Base-by-base conservation (phyloP, 2,329 filamentous ascomycete genomes). In the Aspergillus pseudoglaucus region DNA sequence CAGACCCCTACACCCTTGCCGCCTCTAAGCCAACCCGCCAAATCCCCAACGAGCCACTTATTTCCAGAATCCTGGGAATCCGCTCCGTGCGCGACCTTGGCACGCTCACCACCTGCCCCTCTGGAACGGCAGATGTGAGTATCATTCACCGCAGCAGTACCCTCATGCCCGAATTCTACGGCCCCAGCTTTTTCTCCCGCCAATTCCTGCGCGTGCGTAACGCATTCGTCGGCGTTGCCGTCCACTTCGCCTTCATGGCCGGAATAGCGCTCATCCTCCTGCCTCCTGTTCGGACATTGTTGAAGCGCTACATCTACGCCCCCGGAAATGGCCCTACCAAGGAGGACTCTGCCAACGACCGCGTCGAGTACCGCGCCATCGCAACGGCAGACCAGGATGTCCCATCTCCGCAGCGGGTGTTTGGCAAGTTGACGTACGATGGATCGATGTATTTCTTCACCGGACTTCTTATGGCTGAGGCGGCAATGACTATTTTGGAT, bases 131-230 rank as follows among this genome's bases (percentile, higher is more conserved):
- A 7, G 81, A 85, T 52, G 67, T 72, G 33, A 74, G 77, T 27
- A 77, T 82, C 48, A 77, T 83, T 22, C 75, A 83, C 56, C 76
- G 81, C 47, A 80, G 75, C 40, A 82, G 80, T 70, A 78, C 77
- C 8, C 63, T 84, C 22, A 76, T 79, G 50, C 75, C 75, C 9
- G 71, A 73, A n/a, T 69, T 76, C 35, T 84, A 84, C 57, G 81
- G 80, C 0, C 70, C 73, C 2, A 71, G 73, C 9, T 84, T 85
- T 68, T 69, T 72, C 48, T 80, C 82, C 61, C 73, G 70, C 43
- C 76, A 81, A 53, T 82, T 78, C 57, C 71, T 78, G 61, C 73
- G 72, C 20, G 76, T 78, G 4, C 71, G 72, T 18, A 78, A 74
- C 47, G 55, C 68, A 0, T 49, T 82, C 17, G 57, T 68, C 4